phyloP scores from a whole-genome alignment of 1,284 basidiomycete species.

The Phenoliferia sp. region DNA sequence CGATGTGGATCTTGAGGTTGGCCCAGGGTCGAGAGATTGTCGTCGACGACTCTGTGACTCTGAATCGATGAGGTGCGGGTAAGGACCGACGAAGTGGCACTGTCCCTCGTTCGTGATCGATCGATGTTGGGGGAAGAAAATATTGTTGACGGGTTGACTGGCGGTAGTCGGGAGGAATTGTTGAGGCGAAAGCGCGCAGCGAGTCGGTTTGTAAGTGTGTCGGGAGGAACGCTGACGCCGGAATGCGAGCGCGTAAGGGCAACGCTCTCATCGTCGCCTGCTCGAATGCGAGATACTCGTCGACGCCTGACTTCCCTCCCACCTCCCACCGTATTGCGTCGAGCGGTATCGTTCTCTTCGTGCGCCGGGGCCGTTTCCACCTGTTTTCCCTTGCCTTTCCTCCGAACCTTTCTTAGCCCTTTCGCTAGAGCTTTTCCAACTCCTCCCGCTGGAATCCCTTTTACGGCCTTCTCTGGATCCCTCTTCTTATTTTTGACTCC shows the following conservation, averaged over 20 bases:
- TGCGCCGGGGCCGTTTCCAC: not conserved
- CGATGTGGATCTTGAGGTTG: not conserved
- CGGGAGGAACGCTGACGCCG: not conserved
- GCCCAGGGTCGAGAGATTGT: no score
- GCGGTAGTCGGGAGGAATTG: not conserved
- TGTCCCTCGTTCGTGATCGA: not conserved
- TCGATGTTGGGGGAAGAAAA: not conserved
- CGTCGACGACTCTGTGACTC: not conserved
- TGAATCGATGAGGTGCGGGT: no score
- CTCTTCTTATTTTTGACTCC: not conserved
- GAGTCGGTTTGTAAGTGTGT: not conserved
- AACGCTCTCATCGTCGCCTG: not conserved
- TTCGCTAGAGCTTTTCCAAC: not conserved
- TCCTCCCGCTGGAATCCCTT: not conserved
- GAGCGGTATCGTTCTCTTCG: no score
- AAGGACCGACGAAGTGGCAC: no score
- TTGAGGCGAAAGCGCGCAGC: not conserved
- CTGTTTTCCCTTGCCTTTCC: no score
- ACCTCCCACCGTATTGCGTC: no score
- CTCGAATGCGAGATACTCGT: not conserved
- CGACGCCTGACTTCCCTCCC: not conserved
- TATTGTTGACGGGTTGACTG: not conserved
- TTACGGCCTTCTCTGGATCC: constrained; percentile 18
- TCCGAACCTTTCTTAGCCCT: not conserved
- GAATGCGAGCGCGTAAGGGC: not conserved